phyloP scores from a whole-genome alignment of 768 basidiomycete species.

The Baorangia bicolor region DNA sequence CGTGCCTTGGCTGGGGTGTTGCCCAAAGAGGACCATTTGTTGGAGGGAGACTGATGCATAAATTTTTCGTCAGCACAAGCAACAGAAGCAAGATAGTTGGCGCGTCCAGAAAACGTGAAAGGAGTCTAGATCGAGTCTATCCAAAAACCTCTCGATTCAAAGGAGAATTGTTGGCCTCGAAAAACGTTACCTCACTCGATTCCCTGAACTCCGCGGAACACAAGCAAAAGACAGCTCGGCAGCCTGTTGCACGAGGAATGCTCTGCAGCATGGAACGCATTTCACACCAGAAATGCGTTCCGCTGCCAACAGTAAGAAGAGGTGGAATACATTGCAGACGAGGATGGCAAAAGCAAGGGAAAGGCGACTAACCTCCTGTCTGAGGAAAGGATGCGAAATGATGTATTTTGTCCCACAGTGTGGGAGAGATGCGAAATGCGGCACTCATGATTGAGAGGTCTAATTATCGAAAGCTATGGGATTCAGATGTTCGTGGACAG shows the following conservation, averaged over 20 bases:
- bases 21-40: constrained; percentile 98
- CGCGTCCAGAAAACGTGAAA: not conserved
- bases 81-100: not conserved
- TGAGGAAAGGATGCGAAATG: constrained; percentile 92
- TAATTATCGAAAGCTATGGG: not conserved
- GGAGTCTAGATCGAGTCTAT: too few relatives aligned
- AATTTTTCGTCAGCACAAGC: constrained; percentile 6
- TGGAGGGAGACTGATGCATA: constrained; percentile 79
- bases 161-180: not conserved
- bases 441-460: constrained; percentile 32
- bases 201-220: not conserved
- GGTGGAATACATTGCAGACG: not conserved
- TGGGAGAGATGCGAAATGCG: constrained; percentile 68
- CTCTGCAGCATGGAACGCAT: not conserved
- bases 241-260: not conserved
- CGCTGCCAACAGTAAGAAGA: not conserved
- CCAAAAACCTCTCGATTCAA: not conserved
- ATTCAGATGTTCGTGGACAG: not conserved
- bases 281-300: not conserved
- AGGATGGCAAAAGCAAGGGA: not conserved
- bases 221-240: not conserved
- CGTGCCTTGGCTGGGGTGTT: constrained; percentile 93
- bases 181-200: not conserved
- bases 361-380: constrained; percentile 67
- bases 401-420: constrained; percentile 87